Conservation (phyloP, 2,329 filamentous ascomycete species). For the Sclerotinia glacialis region DNA sequence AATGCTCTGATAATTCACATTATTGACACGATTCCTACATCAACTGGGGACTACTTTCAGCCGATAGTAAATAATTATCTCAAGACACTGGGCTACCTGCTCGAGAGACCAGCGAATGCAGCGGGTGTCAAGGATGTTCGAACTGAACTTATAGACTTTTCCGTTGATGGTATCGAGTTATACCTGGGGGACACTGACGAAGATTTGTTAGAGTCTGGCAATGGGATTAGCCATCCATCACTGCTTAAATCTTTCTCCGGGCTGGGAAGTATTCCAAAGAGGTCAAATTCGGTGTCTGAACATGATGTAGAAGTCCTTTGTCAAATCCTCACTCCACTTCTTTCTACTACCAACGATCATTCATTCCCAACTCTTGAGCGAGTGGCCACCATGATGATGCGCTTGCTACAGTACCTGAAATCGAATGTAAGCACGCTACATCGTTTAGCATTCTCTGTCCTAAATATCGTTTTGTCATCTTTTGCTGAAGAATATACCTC, state of each 20-base stretch:
- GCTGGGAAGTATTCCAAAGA: constrained; percentile 32
- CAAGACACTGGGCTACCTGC: constrained; percentile 67
- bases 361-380: constrained; percentile 54
- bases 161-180: constrained; percentile 59
- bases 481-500: constrained; percentile 66
- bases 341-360: constrained; percentile 66
- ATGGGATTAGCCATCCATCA: constrained; percentile 31
- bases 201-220: constrained; percentile 29
- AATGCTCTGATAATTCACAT: constrained; percentile 78
- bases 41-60: constrained; percentile 61
- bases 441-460: constrained; percentile 68
- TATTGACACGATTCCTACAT: constrained; percentile 64
- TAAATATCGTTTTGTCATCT: constrained; percentile 68
- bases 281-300: constrained; percentile 31
- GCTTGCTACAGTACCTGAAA: constrained; percentile 59
- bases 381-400: constrained; percentile 55
- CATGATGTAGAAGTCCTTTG: constrained; percentile 55
- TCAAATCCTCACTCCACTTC: constrained; percentile 62
- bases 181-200: constrained; percentile 41
- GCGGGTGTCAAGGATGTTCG: constrained; percentile 67
- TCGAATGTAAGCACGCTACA: constrained; percentile 62
- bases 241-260: constrained; percentile 6
- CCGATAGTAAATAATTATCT: constrained; percentile 74
- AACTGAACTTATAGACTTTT: constrained; percentile 48
- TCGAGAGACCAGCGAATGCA: constrained; percentile 72